A percentile compares a stretch with the other conserved stretches of the same genome.
These are phyloP conservation scores for Solanum hybrid DNA, from an alignment of 305 asterid genomes.

Conservation along the genomic window DNA sequence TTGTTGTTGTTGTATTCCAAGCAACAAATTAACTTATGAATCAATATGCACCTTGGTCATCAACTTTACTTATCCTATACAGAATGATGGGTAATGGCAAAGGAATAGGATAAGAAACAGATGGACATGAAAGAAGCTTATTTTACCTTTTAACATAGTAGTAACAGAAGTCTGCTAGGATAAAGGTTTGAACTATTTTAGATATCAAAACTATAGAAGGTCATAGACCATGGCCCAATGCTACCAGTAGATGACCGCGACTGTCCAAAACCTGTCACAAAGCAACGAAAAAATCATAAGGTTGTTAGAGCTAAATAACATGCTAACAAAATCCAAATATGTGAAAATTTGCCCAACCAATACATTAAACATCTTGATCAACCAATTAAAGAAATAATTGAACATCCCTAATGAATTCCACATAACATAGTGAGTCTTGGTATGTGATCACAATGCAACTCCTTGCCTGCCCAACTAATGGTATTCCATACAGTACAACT, in stretches of 20 bases:
- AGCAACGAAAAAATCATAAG: background rate
- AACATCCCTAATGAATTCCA: background rate
- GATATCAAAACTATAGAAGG: conserved; percentile 36
- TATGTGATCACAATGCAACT: background rate
- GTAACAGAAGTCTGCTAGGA: conserved; percentile 43
- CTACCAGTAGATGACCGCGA: conserved; percentile 32
- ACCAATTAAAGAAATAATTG: background rate
- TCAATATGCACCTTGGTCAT: no score
- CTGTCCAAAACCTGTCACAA: conserved; percentile 34
- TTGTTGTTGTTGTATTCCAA: background rate
- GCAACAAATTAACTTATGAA: background rate
- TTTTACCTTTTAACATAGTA: conserved; percentile 36
- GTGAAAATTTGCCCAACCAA: background rate
- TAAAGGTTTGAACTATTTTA: conserved; percentile 42
- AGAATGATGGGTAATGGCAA: background rate
- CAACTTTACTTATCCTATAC: background rate
- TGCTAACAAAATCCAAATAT: background rate
- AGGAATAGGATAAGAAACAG: background rate
- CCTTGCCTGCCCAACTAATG: background rate
- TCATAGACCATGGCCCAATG: conserved; percentile 39
- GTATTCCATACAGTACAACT: background rate
- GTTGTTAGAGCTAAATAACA: background rate
- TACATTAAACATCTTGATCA: no score
- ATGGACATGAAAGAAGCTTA: background rate
- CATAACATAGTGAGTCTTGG: background rate